These are phyloP conservation scores for Breviolum minutum DNA, from an alignment of 73 alveolate genomes.

Conservation along the genomic window DNA sequence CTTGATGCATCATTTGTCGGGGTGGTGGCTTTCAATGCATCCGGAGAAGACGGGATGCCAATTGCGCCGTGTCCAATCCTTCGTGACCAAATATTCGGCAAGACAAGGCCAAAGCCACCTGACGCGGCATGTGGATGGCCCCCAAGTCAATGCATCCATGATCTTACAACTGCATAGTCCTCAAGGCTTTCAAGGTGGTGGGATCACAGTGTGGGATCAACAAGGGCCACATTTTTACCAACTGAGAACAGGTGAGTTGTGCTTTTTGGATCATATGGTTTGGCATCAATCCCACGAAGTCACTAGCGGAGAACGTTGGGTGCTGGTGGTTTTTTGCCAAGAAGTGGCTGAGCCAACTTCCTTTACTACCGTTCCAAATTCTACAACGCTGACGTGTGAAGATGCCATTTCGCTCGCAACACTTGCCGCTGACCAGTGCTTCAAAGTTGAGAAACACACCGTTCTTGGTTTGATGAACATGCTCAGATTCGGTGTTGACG, in stretches of 20 bases:
- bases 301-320: constrained; percentile 73
- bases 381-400: not conserved
- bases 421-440: not conserved
- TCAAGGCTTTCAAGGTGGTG: constrained; percentile 14
- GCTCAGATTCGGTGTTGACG: not conserved
- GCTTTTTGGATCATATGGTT: constrained; percentile 61
- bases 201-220: constrained; percentile 36
- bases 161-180: constrained; percentile 50
- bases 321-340: constrained; percentile 55
- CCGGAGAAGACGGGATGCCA: not conserved
- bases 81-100: constrained; percentile 31
- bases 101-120: constrained; percentile 14
- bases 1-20: not conserved
- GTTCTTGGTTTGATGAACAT: not conserved
- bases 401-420: constrained; percentile 36
- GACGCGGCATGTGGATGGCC: constrained; percentile 77
- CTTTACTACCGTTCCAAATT: too few species aligned
- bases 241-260: constrained; percentile 17
- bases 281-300: constrained; percentile 58
- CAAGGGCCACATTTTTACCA: not conserved
- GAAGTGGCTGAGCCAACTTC: not conserved
- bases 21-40: constrained; percentile 41
- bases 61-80: constrained; percentile 47
- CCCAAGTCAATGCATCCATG: constrained; percentile 55
- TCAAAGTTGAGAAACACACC: not conserved